Base-by-base conservation (phyloP, 257 asterid genomes). In the Schizonepeta tenuifolia region DNA sequence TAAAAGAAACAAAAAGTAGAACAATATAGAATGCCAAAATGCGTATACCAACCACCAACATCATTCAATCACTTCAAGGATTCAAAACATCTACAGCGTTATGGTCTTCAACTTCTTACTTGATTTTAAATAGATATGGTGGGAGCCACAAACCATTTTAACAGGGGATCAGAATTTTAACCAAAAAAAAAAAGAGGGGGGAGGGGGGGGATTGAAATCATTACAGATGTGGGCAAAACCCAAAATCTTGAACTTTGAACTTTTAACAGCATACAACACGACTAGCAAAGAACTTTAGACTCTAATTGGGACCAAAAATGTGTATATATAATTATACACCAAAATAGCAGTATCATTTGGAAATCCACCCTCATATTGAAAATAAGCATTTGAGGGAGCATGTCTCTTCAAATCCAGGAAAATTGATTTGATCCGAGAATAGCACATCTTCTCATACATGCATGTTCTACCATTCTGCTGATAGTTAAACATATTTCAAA, bases 401-500 rank as follows among this genome's bases (percentile, higher is more conserved):
- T 31, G 36, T 31, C 5, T 31, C 5, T 7, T 4, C 7, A 4
- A 31, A 31, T 31, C 36, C 36, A 31, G 7, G 36, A 31, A 31
- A 31, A 31, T 31, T 31, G 36, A 31, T 31, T 31, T 31, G 36
- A 31, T 31, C 7, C 6, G 36, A 31, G 36, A 31, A 31, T 5
- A 31, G 36, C 36, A 31, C 21, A 46, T 20, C 20, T 44, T 67
- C 35, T 33, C 51, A 67, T 31, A 7, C 20, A 35, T 12, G 62
- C 13, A 17, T 53, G 22, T 9, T 40, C 17, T 28, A 50, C 38
- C 38, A 26, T 69, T 47, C 28, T 26, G 46, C 44, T 18, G 67
- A 55, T 31, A 44, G 17, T 57, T 59, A 35, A 24, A 58, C 33
- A 65, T 44, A 56, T 60, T 40, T 33, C 17, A 53, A 67, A 61